Evolutionary conservation across 495 filamentous ascomycete genomes (phyloP).

Genomic region (Penicillium antarcticum): DNA sequence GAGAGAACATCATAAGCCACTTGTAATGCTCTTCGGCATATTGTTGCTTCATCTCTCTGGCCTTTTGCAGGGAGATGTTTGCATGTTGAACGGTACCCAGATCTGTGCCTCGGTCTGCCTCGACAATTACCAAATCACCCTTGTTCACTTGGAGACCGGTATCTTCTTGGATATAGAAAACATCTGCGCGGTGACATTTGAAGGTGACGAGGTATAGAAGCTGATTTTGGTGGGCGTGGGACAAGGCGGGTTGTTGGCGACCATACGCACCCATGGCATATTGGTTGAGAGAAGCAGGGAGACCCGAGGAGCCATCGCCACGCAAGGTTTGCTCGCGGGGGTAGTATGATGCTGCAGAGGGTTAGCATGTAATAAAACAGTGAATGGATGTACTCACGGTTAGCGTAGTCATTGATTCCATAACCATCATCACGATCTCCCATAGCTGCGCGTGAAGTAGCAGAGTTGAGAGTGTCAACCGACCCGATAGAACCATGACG

Average conservation of each 20-base stretch:
- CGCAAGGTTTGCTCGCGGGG: slow-evolving; percentile 42
- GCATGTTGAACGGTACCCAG: slow-evolving; percentile 87
- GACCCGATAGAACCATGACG: slow-evolving; percentile 68
- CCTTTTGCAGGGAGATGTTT: slow-evolving; percentile 77
- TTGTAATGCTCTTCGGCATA: slow-evolving; percentile 91
- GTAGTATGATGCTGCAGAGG: slow-evolving; percentile 49
- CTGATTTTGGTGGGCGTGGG: slow-evolving; percentile 74
- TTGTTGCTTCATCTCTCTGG: slow-evolving; percentile 82
- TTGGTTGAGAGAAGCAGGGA: slow-evolving; percentile 46
- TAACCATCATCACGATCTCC: slow-evolving; percentile 40
- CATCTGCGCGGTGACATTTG: slow-evolving; percentile 89
- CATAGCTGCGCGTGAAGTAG: slow-evolving; percentile 26
- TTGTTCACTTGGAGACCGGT: slow-evolving; percentile 85
- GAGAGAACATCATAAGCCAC: slow-evolving; percentile 97
- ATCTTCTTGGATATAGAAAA: slow-evolving; percentile 94
- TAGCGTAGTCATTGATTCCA: slow-evolving; percentile 28
- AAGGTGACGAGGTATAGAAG: slow-evolving; percentile 91
- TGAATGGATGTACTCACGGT: not conserved
- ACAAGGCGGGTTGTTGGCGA: slow-evolving; percentile 57
- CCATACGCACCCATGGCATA: slow-evolving; percentile 52
- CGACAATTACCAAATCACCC: slow-evolving; percentile 94
- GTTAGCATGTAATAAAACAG: not conserved
- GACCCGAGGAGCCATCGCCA: slow-evolving; percentile 33
- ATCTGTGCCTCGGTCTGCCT: slow-evolving; percentile 94
- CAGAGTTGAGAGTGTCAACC: slow-evolving; percentile 44